Percentiles rank a stretch among this genome's conserved stretches.
These are phyloP conservation scores for Candida awuae DNA, from an alignment of 805 yeast genomes.

Conservation along the genomic window DNA sequence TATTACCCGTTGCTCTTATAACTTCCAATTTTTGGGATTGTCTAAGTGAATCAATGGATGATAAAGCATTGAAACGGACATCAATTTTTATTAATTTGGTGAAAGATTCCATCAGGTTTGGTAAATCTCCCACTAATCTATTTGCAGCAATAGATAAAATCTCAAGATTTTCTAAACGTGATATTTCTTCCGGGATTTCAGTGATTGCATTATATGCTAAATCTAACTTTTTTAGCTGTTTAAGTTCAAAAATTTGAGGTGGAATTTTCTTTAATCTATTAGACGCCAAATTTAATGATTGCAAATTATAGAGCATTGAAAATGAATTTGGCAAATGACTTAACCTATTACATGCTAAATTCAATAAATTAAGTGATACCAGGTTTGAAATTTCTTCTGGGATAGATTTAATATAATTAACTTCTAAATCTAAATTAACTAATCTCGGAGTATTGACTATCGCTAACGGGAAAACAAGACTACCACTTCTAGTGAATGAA, in stretches of 20 bases:
- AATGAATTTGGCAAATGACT: slow-evolving; percentile 54
- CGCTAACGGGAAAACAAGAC: slow-evolving; percentile 65
- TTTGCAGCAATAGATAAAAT: slow-evolving; percentile 73
- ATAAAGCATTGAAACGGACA: slow-evolving; percentile 57
- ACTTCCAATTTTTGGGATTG: slow-evolving; percentile 57
- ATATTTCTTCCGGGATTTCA: slow-evolving; percentile 52
- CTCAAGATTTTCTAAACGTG: slow-evolving; percentile 51
- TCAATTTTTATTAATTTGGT: slow-evolving; percentile 61
- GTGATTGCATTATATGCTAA: slow-evolving; percentile 72
- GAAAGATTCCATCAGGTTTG: slow-evolving; percentile 45
- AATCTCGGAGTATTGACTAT: slow-evolving; percentile 63
- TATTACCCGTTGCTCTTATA: slow-evolving; percentile 67
- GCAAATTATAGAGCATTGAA: slow-evolving; percentile 44
- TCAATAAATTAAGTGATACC: slow-evolving; percentile 47
- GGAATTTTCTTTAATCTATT: slow-evolving; percentile 62
- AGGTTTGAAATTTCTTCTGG: slow-evolving; percentile 51
- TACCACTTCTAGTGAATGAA: slow-evolving; percentile 64
- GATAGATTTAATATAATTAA: slow-evolving; percentile 62
- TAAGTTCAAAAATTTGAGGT: slow-evolving; percentile 52
- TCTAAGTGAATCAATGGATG: slow-evolving; percentile 50
- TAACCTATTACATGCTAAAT: slow-evolving; percentile 70
- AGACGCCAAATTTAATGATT: slow-evolving; percentile 67
- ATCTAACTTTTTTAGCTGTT: slow-evolving; percentile 58
- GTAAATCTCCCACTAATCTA: slow-evolving; percentile 44
- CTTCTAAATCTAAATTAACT: slow-evolving; percentile 62